phyloP scores from a whole-genome alignment of 495 filamentous ascomycete species.

The Choiromyces venosus region DNA sequence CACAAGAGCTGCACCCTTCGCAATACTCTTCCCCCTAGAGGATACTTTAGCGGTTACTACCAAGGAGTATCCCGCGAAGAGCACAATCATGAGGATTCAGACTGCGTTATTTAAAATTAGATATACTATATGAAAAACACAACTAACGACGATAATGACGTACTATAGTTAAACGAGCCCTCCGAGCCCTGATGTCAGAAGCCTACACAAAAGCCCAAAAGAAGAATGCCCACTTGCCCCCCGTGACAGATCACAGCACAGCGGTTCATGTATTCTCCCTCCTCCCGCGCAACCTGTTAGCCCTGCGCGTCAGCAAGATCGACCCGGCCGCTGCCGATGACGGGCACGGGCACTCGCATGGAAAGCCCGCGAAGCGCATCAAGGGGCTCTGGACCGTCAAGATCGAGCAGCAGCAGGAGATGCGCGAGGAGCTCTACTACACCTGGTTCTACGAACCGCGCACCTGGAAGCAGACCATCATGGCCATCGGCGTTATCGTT shows the following conservation, averaged over 20 bases:
- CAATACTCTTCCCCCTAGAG: conserved; percentile 23
- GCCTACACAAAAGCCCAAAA: conserved; percentile 79
- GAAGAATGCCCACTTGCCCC: conserved; percentile 84
- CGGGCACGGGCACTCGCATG: conserved; percentile 69
- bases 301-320: conserved; percentile 79
- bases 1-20: conserved; percentile 43
- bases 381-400: conserved; percentile 96
- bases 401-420: conserved; percentile 95
- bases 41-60: background rate
- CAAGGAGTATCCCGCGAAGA: background rate
- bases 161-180: conserved; percentile 81
- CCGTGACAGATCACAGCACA: conserved; percentile 75
- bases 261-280: conserved; percentile 93
- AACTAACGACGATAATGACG: background rate
- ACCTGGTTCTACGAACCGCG: conserved; percentile 94
- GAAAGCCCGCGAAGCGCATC: conserved; percentile 64
- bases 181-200: conserved; percentile 83
- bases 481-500: conserved; percentile 74
- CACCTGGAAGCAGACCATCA: conserved; percentile 87
- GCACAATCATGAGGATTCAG: background rate
- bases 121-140: background rate
- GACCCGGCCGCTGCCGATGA: conserved; percentile 56
- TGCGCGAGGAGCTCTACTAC: conserved; percentile 84
- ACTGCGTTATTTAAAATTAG: background rate
- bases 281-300: conserved; percentile 89